Base-by-base conservation (phyloP, 2,329 filamentous ascomycete genomes). In the Herpotrichia juniperi region DNA sequence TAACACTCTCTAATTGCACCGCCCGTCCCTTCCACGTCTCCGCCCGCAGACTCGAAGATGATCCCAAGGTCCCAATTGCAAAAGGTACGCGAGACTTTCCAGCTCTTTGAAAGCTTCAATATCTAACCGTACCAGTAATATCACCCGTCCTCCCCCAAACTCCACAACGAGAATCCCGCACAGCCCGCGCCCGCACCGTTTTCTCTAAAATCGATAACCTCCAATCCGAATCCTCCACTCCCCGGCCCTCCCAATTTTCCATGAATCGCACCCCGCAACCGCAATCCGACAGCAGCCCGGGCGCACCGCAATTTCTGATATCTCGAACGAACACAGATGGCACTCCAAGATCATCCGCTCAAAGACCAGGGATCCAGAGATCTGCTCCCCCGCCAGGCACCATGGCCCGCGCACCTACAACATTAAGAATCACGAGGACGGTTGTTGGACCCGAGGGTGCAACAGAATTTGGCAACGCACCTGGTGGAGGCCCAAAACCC, bases 401-500 rank as follows among this genome's bases (percentile, higher is more conserved):
- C 22, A 67, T 73, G 63, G 63, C 62, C 17, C 68, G 68, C 58
- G 69, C 67, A 8, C 70, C 70, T 5, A 46, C 63, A 11, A 57
- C 57, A 9, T 57, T 70, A 22, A 62, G 64, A 26, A 58, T 67
- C 46, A 58, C 54, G 17, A 58, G 60, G 25, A 46, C 48, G 9
- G 42, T 39, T 22, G 24, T 42, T 21, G 51, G 48, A 40, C 12
- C 46, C 3, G 28, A 12, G 7, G 26, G 26, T 28, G 7, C 12
- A 28, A 12, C 7, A 7, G 26, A 6, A 6, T 12, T 12, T 28
- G 26, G 7, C 26, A 28, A 12, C 10, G 10, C 19, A 8, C n/a
- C 9, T 12, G 8, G 19, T 16, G 14, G 37, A 24, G 37, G 37
- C 21, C 37, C 37, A 16, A n/a, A n/a, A n/a, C n/a, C n/a, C n/a